Evolutionary conservation across 352 stramenopile genomes (phyloP).

Genomic region (Phytophthora pistaciae): DNA sequence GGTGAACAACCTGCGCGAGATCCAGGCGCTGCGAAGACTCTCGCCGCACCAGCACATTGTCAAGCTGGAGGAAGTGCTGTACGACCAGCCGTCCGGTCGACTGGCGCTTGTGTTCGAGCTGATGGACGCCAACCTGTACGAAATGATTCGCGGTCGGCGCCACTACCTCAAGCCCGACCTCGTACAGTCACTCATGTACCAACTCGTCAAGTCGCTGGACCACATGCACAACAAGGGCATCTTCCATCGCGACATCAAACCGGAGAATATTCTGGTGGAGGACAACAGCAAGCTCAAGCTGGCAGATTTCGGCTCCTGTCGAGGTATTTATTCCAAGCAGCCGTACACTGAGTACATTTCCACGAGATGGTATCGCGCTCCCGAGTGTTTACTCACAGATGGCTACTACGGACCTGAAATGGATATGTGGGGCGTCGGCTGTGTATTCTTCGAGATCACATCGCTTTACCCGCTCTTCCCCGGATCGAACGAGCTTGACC

Average conservation of each 20-base stretch:
- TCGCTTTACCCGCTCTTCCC: conserved; percentile 96
- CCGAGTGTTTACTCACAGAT: conserved; percentile 95
- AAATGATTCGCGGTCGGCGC: conserved; percentile 93
- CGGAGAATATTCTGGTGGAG: conserved; percentile 96
- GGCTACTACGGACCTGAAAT: conserved; percentile 97
- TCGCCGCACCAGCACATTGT: conserved; percentile 96
- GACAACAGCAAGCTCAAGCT: conserved; percentile 90
- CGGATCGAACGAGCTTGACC: conserved; percentile 94
- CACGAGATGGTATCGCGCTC: conserved; percentile 96
- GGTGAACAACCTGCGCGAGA: conserved; percentile 97
- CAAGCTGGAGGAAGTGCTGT: conserved; percentile 96
- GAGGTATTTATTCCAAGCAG: conserved; percentile 96
- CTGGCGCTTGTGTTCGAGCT: conserved; percentile 97
- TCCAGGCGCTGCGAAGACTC: conserved; percentile 94
- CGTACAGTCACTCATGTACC: conserved; percentile 90
- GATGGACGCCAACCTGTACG: conserved; percentile 97
- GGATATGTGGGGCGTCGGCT: conserved; percentile 97
- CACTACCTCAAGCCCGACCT: conserved; percentile 91
- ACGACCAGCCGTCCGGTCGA: conserved; percentile 90
- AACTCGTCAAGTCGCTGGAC: conserved; percentile 95
- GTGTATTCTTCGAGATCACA: conserved; percentile 97
- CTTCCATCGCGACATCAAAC: conserved; percentile 98
- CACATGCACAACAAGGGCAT: conserved; percentile 98
- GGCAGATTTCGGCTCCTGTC: conserved; percentile 96
- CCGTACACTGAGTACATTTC: conserved; percentile 98